Conservation (phyloP, 225 moss, liverwort and hornwort species). For the Sphagnum contortum region DNA sequence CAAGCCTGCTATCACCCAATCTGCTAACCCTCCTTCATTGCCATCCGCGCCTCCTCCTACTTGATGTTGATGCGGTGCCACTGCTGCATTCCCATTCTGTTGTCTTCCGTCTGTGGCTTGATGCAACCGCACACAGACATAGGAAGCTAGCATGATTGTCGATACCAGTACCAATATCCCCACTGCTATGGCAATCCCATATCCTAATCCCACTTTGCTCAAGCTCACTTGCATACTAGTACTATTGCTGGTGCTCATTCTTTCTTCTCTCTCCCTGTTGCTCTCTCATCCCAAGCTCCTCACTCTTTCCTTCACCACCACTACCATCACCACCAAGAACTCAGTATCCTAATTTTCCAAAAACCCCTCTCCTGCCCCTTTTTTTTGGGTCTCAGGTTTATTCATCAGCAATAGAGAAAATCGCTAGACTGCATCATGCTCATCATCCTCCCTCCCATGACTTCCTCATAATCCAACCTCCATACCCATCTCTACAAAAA, state of each 20-base stretch:
- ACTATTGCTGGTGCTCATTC: constrained; percentile 41
- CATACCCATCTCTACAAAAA: no score
- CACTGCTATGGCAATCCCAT: constrained; percentile 64
- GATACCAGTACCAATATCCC: constrained; percentile 73
- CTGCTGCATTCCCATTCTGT: constrained; percentile 32
- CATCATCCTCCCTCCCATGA: no score
- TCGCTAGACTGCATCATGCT: no score
- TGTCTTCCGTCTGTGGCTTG: constrained; percentile 22
- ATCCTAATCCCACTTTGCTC: constrained; percentile 66
- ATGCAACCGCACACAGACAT: constrained; percentile 62
- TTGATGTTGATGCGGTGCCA: constrained; percentile 21
- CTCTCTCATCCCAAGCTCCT: constrained; percentile 28
- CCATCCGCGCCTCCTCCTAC: constrained; percentile 14
- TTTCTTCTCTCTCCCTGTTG: constrained; percentile 9
- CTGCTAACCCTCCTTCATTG: constrained; percentile 8
- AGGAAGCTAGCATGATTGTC: constrained; percentile 69
- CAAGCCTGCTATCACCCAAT: constrained; percentile 42
- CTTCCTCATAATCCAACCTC: no score
- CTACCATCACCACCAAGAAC: no score
- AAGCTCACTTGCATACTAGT: constrained; percentile 41
- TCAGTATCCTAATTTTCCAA: no score
- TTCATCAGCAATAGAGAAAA: no score
- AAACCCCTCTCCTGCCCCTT: no score
- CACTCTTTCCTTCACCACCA: no score
- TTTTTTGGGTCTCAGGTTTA: no score